Evolutionary conservation across 192 early-diverging fungal species (phyloP).

Genomic region (Coemansia sp.): DNA sequence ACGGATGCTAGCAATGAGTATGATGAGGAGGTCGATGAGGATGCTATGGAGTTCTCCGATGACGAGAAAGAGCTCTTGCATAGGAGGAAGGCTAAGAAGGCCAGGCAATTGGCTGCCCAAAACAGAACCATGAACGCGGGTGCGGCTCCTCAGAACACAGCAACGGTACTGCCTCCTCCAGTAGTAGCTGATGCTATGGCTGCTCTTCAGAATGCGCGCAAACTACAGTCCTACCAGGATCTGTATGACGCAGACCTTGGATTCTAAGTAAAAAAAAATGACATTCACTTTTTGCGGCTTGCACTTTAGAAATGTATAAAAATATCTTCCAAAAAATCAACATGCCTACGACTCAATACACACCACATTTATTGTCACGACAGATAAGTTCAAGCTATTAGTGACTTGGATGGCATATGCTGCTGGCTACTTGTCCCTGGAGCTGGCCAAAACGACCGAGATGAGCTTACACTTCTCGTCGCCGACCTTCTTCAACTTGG

Average conservation of each 20-base stretch:
- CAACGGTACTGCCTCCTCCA: neutral
- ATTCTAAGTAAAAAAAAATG: slow-evolving; percentile 14
- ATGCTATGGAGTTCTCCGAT: slow-evolving; percentile 92
- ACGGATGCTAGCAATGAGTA: slow-evolving; percentile 89
- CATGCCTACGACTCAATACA: no score
- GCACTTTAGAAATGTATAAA: neutral
- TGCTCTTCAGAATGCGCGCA: slow-evolving; percentile 18
- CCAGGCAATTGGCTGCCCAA: slow-evolving; percentile 30
- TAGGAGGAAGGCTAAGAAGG: slow-evolving; percentile 49
- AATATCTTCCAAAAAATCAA: neutral
- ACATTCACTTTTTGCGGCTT: neutral
- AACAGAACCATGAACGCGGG: neutral
- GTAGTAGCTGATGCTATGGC: neutral
- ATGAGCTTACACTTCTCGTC: slow-evolving; percentile 54
- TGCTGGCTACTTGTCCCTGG: slow-evolving; percentile 43
- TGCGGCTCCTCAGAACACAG: neutral
- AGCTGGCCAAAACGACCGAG: slow-evolving; percentile 41
- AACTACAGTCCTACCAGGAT: slow-evolving; percentile 43
- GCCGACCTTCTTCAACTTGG: slow-evolving; percentile 77
- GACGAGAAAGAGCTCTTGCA: slow-evolving; percentile 81
- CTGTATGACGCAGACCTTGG: slow-evolving; percentile 42
- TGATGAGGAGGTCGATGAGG: slow-evolving; percentile 86
- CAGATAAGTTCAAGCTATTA: neutral
- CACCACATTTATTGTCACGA: no score
- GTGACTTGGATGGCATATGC: neutral